Conservation (phyloP, 768 basidiomycete species). For the Leccinellum luteum region DNA sequence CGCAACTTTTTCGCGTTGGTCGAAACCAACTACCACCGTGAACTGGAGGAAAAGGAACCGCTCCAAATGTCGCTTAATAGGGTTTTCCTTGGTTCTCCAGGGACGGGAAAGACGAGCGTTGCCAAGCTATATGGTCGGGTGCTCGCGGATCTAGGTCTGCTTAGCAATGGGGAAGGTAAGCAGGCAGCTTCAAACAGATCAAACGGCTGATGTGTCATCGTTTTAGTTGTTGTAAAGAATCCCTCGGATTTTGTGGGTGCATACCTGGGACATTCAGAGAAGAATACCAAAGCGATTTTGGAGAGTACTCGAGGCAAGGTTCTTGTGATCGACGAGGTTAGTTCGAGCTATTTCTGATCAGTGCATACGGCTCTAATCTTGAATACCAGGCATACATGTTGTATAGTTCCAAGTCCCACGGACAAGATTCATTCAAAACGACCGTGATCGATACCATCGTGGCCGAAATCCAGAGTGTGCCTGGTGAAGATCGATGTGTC, state of each 20-base stretch:
- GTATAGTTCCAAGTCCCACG: slow-evolving; percentile 40
- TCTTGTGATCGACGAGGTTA: slow-evolving; percentile 67
- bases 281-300: slow-evolving; percentile 62
- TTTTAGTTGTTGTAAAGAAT: slow-evolving; percentile 60
- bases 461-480: slow-evolving; percentile 66
- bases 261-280: slow-evolving; percentile 58
- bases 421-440: slow-evolving; percentile 53
- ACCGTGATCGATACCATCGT: slow-evolving; percentile 74
- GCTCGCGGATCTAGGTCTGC: slow-evolving; percentile 54
- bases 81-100: slow-evolving; percentile 65
- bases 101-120: slow-evolving; percentile 72
- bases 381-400: slow-evolving; percentile 41
- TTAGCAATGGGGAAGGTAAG: slow-evolving; percentile 72
- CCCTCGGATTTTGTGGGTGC: slow-evolving; percentile 68
- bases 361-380: background rate
- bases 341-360: slow-evolving; percentile 12
- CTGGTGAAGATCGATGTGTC: slow-evolving; percentile 70
- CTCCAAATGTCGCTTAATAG: slow-evolving; percentile 57
- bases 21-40: slow-evolving; percentile 56
- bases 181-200: background rate
- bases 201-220: slow-evolving; percentile 1
- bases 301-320: slow-evolving; percentile 61
- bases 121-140: slow-evolving; percentile 66
- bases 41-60: slow-evolving; percentile 54
- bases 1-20: slow-evolving; percentile 45